Conservation (phyloP, 345 rosid genomes). For the Kandelia obovata region DNA sequence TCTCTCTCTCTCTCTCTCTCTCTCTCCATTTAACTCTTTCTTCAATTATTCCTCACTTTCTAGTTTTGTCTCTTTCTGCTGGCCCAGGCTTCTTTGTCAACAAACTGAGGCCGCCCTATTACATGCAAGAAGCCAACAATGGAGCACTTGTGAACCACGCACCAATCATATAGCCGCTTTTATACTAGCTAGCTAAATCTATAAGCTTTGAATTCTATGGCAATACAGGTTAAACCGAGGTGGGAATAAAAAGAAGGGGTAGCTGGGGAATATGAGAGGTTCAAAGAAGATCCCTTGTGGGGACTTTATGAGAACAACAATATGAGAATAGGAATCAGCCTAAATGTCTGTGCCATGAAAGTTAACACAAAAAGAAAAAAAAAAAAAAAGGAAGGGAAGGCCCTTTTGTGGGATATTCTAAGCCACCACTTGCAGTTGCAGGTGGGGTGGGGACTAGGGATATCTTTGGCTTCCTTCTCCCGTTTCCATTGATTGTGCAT, state of each 20-base stretch:
- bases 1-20: not conserved
- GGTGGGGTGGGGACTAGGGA: not conserved
- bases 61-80: slow-evolving; percentile 20
- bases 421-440: not conserved
- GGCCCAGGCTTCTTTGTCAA: not conserved
- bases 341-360: slow-evolving; percentile 27
- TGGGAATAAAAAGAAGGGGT: not conserved
- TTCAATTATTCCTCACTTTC: slow-evolving; percentile 2
- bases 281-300: slow-evolving; percentile 25
- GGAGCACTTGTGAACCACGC: slow-evolving; percentile 1
- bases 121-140: not conserved
- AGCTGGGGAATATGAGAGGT: not conserved
- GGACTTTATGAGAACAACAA: slow-evolving; percentile 9
- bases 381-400: not conserved
- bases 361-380: no score
- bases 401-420: not conserved
- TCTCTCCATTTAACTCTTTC: not conserved
- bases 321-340: slow-evolving; percentile 21
- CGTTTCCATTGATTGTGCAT: not conserved
- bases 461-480: slow-evolving; percentile 6
- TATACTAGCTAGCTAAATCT: not conserved
- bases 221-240: no score
- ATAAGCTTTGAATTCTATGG: not conserved
- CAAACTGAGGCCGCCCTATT: not conserved
- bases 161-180: not conserved